Evolutionary conservation across 441 rosid genomes (phyloP).

Genomic region (Omphalea diandra): DNA sequence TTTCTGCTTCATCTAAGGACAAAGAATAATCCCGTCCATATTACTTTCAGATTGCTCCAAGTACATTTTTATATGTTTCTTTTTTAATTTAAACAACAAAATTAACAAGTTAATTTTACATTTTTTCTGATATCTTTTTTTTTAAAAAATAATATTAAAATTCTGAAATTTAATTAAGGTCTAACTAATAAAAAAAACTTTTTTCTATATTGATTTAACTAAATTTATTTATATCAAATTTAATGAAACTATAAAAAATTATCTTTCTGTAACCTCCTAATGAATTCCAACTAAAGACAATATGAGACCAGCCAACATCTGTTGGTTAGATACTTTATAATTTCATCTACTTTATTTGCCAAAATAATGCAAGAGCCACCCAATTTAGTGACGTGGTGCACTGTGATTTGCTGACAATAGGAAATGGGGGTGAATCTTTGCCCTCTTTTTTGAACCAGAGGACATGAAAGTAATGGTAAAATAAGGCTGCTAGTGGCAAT

Average conservation of each 20-base stretch:
- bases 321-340: neutral
- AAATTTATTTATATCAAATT: too few relatives aligned
- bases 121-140: too few relatives aligned
- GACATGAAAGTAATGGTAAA: constrained; percentile 25
- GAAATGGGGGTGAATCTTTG: constrained; percentile 25
- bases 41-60: constrained; percentile 3
- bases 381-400: constrained; percentile 17
- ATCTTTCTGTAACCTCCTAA: too few relatives aligned
- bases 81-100: too few relatives aligned
- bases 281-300: too few relatives aligned
- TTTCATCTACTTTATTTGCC: neutral
- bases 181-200: too few relatives aligned
- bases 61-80: neutral
- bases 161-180: too few relatives aligned
- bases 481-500: constrained; percentile 22
- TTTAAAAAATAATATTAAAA: too few relatives aligned
- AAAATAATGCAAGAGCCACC: constrained; percentile 17
- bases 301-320: too few relatives aligned
- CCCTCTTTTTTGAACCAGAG: constrained; percentile 15
- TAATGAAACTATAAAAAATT: too few relatives aligned
- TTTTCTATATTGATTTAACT: too few relatives aligned
- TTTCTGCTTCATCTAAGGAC: neutral
- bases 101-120: too few relatives aligned
- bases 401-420: constrained; percentile 31
- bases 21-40: constrained; percentile 13